phyloP scores from a whole-genome alignment of 805 yeast species.

The Kazachstania taianensis region DNA sequence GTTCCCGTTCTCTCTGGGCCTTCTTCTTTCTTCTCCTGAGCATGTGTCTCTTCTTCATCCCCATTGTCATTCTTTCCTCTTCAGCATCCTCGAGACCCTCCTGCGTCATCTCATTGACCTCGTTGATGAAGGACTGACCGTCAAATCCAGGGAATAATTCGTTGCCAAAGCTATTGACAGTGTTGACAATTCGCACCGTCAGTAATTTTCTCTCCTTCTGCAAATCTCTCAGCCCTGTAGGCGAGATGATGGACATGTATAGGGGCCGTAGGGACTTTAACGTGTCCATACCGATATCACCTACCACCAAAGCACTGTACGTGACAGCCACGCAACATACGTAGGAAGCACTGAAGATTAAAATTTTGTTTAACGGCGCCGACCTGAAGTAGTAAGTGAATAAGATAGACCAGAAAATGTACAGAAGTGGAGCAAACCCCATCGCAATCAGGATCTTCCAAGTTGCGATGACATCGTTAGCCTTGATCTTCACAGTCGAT shows the following conservation, averaged over 20 bases:
- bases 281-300: slow-evolving; percentile 88
- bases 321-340: slow-evolving; percentile 63
- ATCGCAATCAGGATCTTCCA: slow-evolving; percentile 90
- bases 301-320: slow-evolving; percentile 82
- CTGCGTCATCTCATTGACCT: slow-evolving; percentile 2
- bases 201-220: slow-evolving; percentile 52
- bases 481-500: slow-evolving; percentile 84
- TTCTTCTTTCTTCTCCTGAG: slow-evolving; percentile 18
- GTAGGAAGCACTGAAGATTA: slow-evolving; percentile 45
- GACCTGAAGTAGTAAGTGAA: slow-evolving; percentile 34
- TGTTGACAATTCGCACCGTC: slow-evolving; percentile 63
- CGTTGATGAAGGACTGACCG: slow-evolving; percentile 19
- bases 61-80: slow-evolving; percentile 31
- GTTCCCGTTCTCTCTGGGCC: slow-evolving; percentile 4
- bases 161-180: slow-evolving; percentile 76
- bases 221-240: slow-evolving; percentile 46
- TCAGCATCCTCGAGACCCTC: slow-evolving; percentile 17
- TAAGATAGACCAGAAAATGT: slow-evolving; percentile 65
- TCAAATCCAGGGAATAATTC: slow-evolving; percentile 80
- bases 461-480: slow-evolving; percentile 90
- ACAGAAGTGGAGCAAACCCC: slow-evolving; percentile 81
- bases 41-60: slow-evolving; percentile 30
- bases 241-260: slow-evolving; percentile 52
- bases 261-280: slow-evolving; percentile 77
- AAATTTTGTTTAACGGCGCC: slow-evolving; percentile 25